Percentiles rank a stretch among this genome's conserved stretches.
phyloP scores from a whole-genome alignment of 2,329 filamentous ascomycete genomes.

The Beauveria australis region DNA sequence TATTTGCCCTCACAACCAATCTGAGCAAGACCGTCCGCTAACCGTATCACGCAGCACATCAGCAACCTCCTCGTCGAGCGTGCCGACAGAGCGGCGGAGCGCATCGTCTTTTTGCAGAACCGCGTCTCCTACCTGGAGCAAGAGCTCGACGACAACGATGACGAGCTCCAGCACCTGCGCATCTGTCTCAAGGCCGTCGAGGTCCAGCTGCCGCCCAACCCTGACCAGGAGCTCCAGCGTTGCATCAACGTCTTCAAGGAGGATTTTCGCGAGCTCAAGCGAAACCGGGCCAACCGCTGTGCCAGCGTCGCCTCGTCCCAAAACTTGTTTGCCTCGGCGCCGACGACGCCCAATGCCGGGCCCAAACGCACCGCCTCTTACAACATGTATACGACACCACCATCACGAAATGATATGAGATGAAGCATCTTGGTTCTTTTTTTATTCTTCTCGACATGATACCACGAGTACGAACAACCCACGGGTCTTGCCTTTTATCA shows the following conservation, averaged over 20 bases:
- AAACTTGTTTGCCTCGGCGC: background rate
- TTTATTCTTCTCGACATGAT: background rate
- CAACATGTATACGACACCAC: conserved; percentile 4
- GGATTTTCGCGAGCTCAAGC: conserved; percentile 45
- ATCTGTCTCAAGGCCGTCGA: conserved; percentile 56
- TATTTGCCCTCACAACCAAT: background rate
- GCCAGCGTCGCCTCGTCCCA: background rate
- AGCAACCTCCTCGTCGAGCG: conserved; percentile 51
- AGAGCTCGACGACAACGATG: conserved; percentile 47
- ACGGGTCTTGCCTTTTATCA: background rate
- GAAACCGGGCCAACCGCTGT: conserved; percentile 27
- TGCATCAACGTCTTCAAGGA: conserved; percentile 55
- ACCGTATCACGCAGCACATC: conserved; percentile 40
- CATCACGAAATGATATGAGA: conserved; percentile 1
- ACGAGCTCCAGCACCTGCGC: conserved; percentile 52
- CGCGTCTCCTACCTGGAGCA: conserved; percentile 50
- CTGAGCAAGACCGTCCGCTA: conserved; percentile 17
- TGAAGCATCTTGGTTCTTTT: background rate
- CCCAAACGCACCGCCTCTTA: background rate
- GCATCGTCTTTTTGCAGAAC: conserved; percentile 52
- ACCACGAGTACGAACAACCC: background rate
- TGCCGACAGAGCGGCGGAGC: conserved; percentile 48
- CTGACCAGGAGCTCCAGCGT: conserved; percentile 47
- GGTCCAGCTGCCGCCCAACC: conserved; percentile 44
- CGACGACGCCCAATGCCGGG: background rate